A percentile compares a stretch with the other conserved stretches of the same genome.
phyloP scores from a whole-genome alignment of 345 rosid genomes.

The Isatis tinctoria region DNA sequence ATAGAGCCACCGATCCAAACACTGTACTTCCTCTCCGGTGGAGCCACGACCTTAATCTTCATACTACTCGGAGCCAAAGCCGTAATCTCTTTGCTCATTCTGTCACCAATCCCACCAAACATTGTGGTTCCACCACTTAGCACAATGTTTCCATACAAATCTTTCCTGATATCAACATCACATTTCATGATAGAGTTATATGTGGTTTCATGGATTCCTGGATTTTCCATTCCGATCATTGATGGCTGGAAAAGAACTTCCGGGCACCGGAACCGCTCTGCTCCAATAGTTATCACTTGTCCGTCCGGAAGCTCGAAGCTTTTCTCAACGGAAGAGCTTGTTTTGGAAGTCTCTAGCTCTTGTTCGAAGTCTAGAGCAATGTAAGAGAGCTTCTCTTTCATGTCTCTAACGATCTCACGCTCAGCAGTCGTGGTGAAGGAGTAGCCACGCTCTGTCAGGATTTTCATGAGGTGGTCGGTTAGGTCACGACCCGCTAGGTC shows the following conservation, averaged over 20 bases:
- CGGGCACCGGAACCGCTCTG: constrained; percentile 64
- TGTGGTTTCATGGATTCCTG: constrained; percentile 70
- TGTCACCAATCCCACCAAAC: constrained; percentile 67
- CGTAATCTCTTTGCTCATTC: constrained; percentile 73
- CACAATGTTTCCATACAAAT: constrained; percentile 65
- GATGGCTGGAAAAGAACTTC: constrained; percentile 70
- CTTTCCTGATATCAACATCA: constrained; percentile 69
- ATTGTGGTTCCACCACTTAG: constrained; percentile 73
- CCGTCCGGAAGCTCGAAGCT: constrained; percentile 71
- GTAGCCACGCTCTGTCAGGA: constrained; percentile 72
- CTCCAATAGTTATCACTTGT: constrained; percentile 65
- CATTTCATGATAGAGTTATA: constrained; percentile 73
- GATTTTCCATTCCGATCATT: constrained; percentile 66
- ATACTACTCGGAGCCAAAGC: constrained; percentile 69
- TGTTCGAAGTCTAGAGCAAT: constrained; percentile 66
- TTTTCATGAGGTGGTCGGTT: constrained; percentile 65
- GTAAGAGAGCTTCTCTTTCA: constrained; percentile 67
- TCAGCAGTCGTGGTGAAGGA: constrained; percentile 75
- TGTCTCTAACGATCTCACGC: constrained; percentile 67
- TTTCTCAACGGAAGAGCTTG: constrained; percentile 63
- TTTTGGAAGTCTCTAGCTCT: constrained; percentile 56
- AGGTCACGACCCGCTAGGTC: constrained; percentile 72
- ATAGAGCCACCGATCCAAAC: constrained; percentile 78
- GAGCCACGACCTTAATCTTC: constrained; percentile 77
- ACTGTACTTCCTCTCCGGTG: constrained; percentile 72